Conservation (phyloP, 768 basidiomycete genomes). For the Chalciporus piperatus region DNA sequence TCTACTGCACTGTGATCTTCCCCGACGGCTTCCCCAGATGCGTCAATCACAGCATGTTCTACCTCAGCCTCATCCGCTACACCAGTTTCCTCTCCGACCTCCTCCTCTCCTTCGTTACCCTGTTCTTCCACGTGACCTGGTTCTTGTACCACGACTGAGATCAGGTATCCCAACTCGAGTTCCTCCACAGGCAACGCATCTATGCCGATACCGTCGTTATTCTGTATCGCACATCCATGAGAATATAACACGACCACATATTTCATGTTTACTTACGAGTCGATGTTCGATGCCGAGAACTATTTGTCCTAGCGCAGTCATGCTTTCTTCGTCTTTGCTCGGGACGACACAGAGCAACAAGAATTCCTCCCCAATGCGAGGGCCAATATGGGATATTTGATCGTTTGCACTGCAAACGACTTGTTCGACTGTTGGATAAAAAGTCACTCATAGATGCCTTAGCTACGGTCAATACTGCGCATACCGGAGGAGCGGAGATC, state of each 20-base stretch:
- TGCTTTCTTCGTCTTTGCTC: background rate
- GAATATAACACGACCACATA: background rate
- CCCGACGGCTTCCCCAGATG: too few relatives aligned
- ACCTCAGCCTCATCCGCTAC: background rate
- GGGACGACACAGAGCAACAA: background rate
- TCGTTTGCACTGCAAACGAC: background rate
- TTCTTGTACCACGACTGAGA: background rate
- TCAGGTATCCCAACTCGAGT: constrained; percentile 22
- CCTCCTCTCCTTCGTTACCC: background rate
- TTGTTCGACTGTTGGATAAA: background rate
- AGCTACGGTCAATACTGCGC: background rate
- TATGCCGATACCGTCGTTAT: constrained; percentile 1
- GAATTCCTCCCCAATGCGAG: background rate
- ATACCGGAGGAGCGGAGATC: constrained; percentile 12
- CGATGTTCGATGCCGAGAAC: background rate
- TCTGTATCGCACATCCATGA: background rate
- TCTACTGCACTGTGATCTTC: too few relatives aligned
- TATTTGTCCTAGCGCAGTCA: background rate
- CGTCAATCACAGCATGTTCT: too few relatives aligned
- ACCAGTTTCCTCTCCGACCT: background rate
- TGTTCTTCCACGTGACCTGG: background rate
- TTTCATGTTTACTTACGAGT: background rate
- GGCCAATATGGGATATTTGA: background rate
- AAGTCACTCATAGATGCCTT: too few relatives aligned
- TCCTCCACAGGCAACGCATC: background rate